phyloP scores from a whole-genome alignment of 1,284 basidiomycete genomes.

The Puccinia novopanici region DNA sequence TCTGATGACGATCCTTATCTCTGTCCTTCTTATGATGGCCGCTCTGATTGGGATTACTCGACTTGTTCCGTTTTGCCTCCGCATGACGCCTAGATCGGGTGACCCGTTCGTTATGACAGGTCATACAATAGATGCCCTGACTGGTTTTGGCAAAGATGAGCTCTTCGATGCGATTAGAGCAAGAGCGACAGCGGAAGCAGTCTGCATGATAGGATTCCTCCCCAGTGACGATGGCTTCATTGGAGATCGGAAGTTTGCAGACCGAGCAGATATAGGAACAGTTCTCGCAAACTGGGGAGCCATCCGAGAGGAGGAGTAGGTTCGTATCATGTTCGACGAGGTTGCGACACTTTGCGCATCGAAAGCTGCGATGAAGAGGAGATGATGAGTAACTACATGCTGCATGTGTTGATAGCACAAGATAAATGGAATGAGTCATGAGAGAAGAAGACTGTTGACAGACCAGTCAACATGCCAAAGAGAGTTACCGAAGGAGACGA shows the following conservation, averaged over 20 bases:
- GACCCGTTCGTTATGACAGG: conserved; percentile 94
- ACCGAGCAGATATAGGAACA: conserved; percentile 95
- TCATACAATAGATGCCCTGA: conserved; percentile 98
- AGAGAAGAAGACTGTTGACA: too few relatives aligned
- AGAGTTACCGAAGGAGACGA: conserved; percentile 47
- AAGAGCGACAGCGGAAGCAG: conserved; percentile 96
- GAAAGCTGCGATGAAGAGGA: conserved; percentile 18
- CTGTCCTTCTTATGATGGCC: conserved; percentile 20
- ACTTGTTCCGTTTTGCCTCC: conserved; percentile 66
- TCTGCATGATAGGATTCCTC: conserved; percentile 98
- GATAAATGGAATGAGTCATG: too few relatives aligned
- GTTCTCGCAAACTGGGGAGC: conserved; percentile 91
- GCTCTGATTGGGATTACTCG: background rate
- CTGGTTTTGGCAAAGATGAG: conserved; percentile 97
- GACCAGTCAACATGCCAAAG: conserved; percentile 49
- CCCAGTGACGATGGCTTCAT: conserved; percentile 98
- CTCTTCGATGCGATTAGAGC: conserved; percentile 91
- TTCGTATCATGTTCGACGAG: conserved; percentile 80
- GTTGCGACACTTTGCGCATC: conserved; percentile 60
- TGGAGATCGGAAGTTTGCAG: conserved; percentile 84
- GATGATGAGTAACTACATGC: too few relatives aligned
- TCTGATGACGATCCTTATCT: too few relatives aligned
- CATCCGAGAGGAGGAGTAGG: conserved; percentile 89
- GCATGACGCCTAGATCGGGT: conserved; percentile 85
- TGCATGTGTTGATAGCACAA: too few relatives aligned